Evolutionary conservation across 2,329 filamentous ascomycete species (phyloP), one percentile per base, ranked within the genome.

Genomic region (Fusarium sp.): DNA sequence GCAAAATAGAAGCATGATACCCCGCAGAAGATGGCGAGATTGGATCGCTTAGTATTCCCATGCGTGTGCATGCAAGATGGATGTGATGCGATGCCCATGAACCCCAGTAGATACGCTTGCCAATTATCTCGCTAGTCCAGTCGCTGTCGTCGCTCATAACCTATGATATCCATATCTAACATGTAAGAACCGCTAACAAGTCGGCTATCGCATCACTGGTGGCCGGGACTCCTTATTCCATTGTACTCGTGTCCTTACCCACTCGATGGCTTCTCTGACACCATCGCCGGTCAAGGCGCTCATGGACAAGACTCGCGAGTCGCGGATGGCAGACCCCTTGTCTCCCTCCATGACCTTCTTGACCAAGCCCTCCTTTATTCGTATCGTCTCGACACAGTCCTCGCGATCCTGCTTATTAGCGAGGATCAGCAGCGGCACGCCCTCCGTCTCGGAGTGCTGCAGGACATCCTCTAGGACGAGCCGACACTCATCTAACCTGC

Each of bases 401-500:
- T 99, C 96, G 2, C 96, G 87, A 82, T 99, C 96, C 85, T 99
- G 96, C 84, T 99, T 99, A 82, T 99, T 99, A 70, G 96, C 96
- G 74, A 99, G 85, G 57, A 99, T 94, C 64, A 99, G 85, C 64
- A 99, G 87, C 24, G 96, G 96, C 70, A 99, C 95, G 14, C 96
- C 96, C 77, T 95, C 94, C 3, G 96, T 94, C 79, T 98, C 95
- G 46, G 93, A 90, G 82, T 96, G 92, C 80, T 94, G 92, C 78
- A 99, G 85, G 57, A 98, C 95, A 75, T 94, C 93, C 83, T 98
- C 96, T 24, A 99, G 88, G 55, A 98, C 95, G 49, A 95, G 86
- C 33, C 93, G 89, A 81, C 96, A 98, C 86, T 99, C 96, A 53
- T 95, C 94, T 49, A 98, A 83, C 3, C 96, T 87, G 20, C 92